Conservation (phyloP, 164 flowering plant species). For the grape (Vitis vinifera) region DNA sequence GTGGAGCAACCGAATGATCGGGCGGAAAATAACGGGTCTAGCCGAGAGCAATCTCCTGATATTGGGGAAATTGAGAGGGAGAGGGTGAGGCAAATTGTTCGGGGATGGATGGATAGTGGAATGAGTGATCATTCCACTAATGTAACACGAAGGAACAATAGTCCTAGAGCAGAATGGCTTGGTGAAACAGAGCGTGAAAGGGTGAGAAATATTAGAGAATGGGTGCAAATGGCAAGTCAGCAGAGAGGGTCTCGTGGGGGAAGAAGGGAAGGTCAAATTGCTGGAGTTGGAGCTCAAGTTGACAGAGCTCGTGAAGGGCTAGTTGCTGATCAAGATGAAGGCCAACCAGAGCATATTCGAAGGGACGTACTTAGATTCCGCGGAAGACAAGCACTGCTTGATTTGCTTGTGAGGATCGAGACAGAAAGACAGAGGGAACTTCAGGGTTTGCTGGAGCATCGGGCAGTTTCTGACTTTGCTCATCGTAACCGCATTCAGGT, state of each 20-base stretch:
- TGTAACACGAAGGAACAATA: constrained; percentile 40
- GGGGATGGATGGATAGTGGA: constrained; percentile 86
- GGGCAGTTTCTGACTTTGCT: constrained; percentile 85
- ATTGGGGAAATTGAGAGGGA: constrained; percentile 89
- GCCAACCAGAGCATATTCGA: constrained; percentile 64
- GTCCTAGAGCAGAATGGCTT: constrained; percentile 69
- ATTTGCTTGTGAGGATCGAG: constrained; percentile 70
- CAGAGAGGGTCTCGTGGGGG: constrained; percentile 54
- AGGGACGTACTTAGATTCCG: constrained; percentile 66
- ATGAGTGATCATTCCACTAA: constrained; percentile 50
- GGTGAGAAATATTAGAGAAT: constrained; percentile 72
- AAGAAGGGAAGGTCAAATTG: constrained; percentile 49
- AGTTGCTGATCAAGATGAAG: constrained; percentile 50
- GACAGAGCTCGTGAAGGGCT: constrained; percentile 38
- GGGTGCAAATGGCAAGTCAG: constrained; percentile 84
- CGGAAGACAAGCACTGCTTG: constrained; percentile 75
- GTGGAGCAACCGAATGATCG: constrained; percentile 47
- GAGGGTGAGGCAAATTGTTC: constrained; percentile 76
- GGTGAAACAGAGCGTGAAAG: constrained; percentile 78
- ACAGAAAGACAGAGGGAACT: constrained; percentile 78
- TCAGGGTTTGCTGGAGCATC: constrained; percentile 63
- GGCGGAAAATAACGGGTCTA: constrained; percentile 54
- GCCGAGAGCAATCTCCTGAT: constrained; percentile 95
- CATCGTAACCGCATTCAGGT: constrained; percentile 87
- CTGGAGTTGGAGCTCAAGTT: constrained; percentile 29